Conservation (phyloP, 2,329 filamentous ascomycete genomes). For the Ascochyta viciae-villosae region DNA sequence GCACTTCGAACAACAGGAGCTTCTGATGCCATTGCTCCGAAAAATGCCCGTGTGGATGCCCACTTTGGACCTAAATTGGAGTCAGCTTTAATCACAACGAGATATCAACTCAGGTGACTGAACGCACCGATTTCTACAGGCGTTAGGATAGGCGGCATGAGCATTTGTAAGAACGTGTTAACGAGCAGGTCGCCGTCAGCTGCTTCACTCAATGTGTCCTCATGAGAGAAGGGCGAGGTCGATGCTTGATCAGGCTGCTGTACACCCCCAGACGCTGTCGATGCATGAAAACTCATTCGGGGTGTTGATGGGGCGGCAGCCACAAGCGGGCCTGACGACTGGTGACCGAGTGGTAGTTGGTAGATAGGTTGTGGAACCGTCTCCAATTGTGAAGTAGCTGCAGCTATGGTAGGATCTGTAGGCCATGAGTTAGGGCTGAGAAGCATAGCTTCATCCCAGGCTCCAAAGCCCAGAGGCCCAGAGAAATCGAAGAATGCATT, state of each 20-base stretch:
- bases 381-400: constrained; percentile 20
- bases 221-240: constrained; percentile 40
- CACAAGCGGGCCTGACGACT: constrained; percentile 20
- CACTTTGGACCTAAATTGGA: constrained; percentile 51
- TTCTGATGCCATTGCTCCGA: constrained; percentile 57
- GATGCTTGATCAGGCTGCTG: constrained; percentile 30
- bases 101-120: background rate
- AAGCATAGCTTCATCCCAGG: constrained; percentile 44
- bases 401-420: constrained; percentile 26
- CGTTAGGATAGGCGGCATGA: constrained; percentile 61
- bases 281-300: constrained; percentile 21
- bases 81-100: background rate
- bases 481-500: constrained; percentile 39
- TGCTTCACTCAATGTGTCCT: constrained; percentile 25
- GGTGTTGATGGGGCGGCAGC: constrained; percentile 14
- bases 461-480: constrained; percentile 34
- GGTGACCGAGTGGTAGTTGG: constrained; percentile 26
- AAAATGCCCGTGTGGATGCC: constrained; percentile 57
- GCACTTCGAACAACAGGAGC: constrained; percentile 58
- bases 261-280: constrained; percentile 20
- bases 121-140: constrained; percentile 58
- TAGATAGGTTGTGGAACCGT: constrained; percentile 31
- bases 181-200: constrained; percentile 52
- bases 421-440: constrained; percentile 43
- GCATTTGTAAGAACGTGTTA: constrained; percentile 58